Evolutionary conservation across 345 rosid genomes (phyloP).

Genomic region (Cardiospermum halicacabum): DNA sequence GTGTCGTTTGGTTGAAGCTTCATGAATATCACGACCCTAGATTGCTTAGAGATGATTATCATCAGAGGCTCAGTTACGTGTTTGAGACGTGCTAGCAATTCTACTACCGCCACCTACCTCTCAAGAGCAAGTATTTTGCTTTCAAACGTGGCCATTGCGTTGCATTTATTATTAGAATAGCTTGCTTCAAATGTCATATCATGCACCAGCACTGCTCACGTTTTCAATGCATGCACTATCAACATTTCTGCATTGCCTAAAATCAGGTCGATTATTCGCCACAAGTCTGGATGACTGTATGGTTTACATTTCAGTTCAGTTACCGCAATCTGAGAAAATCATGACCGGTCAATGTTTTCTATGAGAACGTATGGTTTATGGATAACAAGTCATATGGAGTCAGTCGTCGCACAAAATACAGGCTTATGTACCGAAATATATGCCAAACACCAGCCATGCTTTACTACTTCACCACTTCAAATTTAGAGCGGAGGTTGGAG

Average conservation of each 20-base stretch:
- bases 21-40: not conserved
- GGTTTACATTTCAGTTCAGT: not conserved
- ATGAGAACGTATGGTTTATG: no score
- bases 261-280: not conserved
- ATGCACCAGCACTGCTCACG: not conserved
- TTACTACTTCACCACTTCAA: slow-evolving; percentile 60
- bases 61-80: not conserved
- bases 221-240: no score
- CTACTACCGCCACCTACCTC: not conserved
- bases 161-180: no score
- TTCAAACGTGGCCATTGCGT: no score
- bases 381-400: slow-evolving; percentile 10
- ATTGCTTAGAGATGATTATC: not conserved
- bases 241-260: no score
- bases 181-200: no score
- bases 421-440: slow-evolving; percentile 20
- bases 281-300: not conserved
- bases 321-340: not conserved
- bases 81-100: not conserved
- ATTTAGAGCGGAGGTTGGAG: slow-evolving; percentile 63
- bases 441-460: slow-evolving; percentile 6
- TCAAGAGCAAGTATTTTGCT: not conserved
- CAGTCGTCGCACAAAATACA: slow-evolving; percentile 16
- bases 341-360: not conserved
- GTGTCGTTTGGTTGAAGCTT: not conserved